A percentile compares a stretch with the other conserved stretches of the same genome.
These are phyloP conservation scores for Kodamaea lidongshanica DNA, from an alignment of 805 yeast genomes.

Conservation along the genomic window DNA sequence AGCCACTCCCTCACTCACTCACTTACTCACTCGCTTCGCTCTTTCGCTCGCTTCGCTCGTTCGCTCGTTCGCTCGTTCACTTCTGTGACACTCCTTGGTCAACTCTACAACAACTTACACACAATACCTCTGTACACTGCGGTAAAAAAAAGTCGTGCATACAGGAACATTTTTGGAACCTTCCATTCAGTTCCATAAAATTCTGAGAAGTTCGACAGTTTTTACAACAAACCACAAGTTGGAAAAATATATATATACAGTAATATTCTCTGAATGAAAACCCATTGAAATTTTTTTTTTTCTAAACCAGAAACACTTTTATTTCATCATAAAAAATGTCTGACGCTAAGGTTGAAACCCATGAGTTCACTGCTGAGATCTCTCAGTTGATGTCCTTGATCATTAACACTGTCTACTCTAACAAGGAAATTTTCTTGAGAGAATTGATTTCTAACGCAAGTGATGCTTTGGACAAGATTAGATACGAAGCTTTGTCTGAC, in stretches of 20 bases:
- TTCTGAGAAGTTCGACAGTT: conserved; percentile 7
- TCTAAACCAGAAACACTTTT: conserved; percentile 8
- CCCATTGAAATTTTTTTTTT: conserved; percentile 8
- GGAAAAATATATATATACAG: conserved; percentile 6
- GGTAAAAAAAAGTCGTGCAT: conserved; percentile 9
- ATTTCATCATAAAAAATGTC: conserved; percentile 34
- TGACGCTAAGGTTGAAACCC: conserved; percentile 62
- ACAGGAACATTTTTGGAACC: conserved; percentile 3
- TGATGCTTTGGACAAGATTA: conserved; percentile 97
- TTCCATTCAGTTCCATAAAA: conserved; percentile 8
- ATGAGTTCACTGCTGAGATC: conserved; percentile 99
- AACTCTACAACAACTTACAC: too few species aligned
- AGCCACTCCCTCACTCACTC: too few species aligned
- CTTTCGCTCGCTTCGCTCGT: too few species aligned
- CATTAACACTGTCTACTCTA: conserved; percentile 99
- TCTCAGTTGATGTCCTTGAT: conserved; percentile 99
- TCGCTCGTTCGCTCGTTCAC: too few species aligned
- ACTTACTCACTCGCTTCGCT: too few species aligned
- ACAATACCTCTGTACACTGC: too few species aligned
- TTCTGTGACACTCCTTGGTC: too few species aligned
- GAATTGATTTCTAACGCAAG: conserved; percentile 98
- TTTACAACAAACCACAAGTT: conserved; percentile 6
- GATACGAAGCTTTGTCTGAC: conserved; percentile 93
- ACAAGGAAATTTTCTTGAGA: conserved; percentile 98
- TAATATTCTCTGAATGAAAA: conserved; percentile 3